Base-by-base conservation (phyloP, 176 grass and related monocot species). In the Musa acuminata region DNA sequence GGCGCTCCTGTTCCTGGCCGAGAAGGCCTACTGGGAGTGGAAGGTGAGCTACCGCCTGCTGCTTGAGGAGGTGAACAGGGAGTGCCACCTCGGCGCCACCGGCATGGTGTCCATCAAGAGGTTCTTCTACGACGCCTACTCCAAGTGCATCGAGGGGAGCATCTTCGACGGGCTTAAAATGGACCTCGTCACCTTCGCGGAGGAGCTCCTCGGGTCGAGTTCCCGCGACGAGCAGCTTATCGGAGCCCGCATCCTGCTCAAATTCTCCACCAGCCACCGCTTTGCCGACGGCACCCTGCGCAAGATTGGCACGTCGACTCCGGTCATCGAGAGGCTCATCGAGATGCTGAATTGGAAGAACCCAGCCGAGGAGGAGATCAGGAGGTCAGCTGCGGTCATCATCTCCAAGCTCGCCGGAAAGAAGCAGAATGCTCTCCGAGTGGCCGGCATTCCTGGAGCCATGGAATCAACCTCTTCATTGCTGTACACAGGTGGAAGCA, bases 11-110 rank as follows among this genome's bases (percentile, higher is more conserved):
- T 92, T 89, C 84, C 78, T 92, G 26, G 4, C 85, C 17, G 90
- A 89, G 84, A 89, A 88, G 80, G 77, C 77, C 21, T 92, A 88
- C 82, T 89, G 90, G 86, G 92, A 96, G 84, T 96, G 88, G 88
- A 89, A 84, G 83, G 86, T 96, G 0, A 87, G 53, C 68, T 80
- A 91, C 81, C 67, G 85, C 0, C 76, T 76, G n/a, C 57, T 96
- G 19, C 92, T 96, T 1, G 81, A 91, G 57, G 62, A 84, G 77
- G 92, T 96, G 9, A 89, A 80, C 76, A 53, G 8, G 20, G 92
- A 96, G 74, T 91, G 86, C 60, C 75, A 77, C 48, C 82, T 87
- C 62, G 54, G 69, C 16, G 67, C 29, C 17, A 20, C 23, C 11
- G 72, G 69, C 0, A 50, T 43, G 16, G 71, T 79, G 19, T 76